Conservation (phyloP, 2,329 filamentous ascomycete species). For the Epicoccum sorghinum region DNA sequence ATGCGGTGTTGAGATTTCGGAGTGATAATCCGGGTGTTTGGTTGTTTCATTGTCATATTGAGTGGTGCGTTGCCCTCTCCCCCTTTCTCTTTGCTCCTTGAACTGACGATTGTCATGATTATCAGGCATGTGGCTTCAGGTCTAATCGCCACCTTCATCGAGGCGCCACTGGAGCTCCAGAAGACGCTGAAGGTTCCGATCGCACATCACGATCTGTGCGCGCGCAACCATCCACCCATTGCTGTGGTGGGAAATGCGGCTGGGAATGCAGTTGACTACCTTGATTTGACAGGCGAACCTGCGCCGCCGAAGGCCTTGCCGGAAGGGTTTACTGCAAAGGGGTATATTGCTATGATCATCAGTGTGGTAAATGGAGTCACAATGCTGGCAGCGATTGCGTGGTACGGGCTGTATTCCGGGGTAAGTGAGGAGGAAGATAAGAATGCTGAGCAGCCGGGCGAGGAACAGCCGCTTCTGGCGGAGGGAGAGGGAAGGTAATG, state of each 20-base stretch:
- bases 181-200: background rate
- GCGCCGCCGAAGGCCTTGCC: conserved; percentile 1
- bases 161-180: conserved; percentile 1
- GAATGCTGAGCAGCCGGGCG: background rate
- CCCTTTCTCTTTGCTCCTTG: background rate
- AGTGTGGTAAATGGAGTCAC: background rate
- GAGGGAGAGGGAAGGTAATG: background rate
- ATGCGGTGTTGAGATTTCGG: conserved; percentile 61
- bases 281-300: conserved; percentile 3
- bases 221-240: background rate
- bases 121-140: conserved; percentile 10
- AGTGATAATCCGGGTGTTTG: conserved; percentile 56
- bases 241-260: background rate
- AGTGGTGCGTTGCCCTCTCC: conserved; percentile 28
- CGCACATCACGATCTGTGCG: background rate
- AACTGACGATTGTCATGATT: background rate
- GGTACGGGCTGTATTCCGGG: conserved; percentile 4
- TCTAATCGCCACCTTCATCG: conserved; percentile 9
- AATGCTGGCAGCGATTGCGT: conserved; percentile 9
- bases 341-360: background rate
- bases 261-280: background rate
- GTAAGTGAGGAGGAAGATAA: background rate
- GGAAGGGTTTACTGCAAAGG: conserved; percentile 1
- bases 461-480: background rate
- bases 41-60: conserved; percentile 43